Conservation (phyloP, 192 early-diverging fungal genomes). For the Coemansia sp. region DNA sequence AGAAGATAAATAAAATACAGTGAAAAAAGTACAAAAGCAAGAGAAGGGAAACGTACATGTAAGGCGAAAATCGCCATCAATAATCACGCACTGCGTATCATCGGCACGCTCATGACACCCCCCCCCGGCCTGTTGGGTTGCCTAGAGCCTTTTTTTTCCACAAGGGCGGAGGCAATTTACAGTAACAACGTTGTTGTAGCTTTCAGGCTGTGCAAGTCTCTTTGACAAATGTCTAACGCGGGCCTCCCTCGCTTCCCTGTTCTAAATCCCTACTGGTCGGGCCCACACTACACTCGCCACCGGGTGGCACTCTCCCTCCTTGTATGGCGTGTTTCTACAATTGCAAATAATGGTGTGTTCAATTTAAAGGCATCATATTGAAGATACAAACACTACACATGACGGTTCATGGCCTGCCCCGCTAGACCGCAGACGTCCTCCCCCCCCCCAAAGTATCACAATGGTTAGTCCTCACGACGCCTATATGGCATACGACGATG, state of each 20-base stretch:
- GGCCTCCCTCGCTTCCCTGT: neutral
- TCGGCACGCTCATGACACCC: neutral
- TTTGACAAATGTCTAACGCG: neutral
- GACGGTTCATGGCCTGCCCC: neutral
- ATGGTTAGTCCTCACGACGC: slow-evolving; percentile 42
- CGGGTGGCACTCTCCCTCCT: neutral
- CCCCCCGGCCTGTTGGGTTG: neutral
- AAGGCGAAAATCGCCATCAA: slow-evolving; percentile 9
- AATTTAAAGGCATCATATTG: neutral
- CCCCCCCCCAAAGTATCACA: neutral
- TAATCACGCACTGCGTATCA: slow-evolving; percentile 1
- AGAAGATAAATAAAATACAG: slow-evolving; percentile 1
- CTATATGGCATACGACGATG: slow-evolving; percentile 68
- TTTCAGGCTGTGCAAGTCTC: neutral
- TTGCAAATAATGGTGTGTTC: neutral
- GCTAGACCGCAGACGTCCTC: neutral
- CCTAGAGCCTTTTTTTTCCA: neutral
- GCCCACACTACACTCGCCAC: neutral
- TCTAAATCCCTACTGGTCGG: neutral
- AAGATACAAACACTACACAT: neutral
- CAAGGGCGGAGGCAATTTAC: neutral
- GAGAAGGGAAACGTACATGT: neutral
- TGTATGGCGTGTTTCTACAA: neutral
- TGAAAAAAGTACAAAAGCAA: slow-evolving; percentile 10
- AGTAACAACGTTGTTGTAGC: neutral